A percentile compares a stretch with the other conserved stretches of the same genome.
These are phyloP conservation scores for Alternaria burnsii DNA, from an alignment of 2,329 filamentous ascomycete genomes.

Conservation along the genomic window DNA sequence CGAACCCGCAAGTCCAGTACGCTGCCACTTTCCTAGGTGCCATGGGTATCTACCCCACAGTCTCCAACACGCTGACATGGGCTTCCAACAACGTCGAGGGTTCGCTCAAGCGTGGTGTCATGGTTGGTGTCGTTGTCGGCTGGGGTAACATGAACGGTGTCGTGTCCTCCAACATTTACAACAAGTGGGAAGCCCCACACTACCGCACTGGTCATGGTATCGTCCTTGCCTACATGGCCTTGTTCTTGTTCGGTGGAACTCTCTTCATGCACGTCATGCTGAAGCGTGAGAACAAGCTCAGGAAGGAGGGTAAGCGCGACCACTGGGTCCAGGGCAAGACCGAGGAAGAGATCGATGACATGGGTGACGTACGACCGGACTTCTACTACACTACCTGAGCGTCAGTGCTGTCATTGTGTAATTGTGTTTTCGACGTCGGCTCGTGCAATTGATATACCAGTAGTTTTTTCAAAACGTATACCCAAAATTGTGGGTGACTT, in stretches of 20 bases:
- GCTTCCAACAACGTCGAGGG: conserved; percentile 88
- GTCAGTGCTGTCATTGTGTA: neutral
- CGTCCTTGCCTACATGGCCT: conserved; percentile 75
- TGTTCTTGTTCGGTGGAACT: conserved; percentile 77
- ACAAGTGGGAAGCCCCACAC: conserved; percentile 64
- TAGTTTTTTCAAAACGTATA: neutral
- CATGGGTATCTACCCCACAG: conserved; percentile 86
- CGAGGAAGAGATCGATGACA: conserved; percentile 66
- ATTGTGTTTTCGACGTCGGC: neutral
- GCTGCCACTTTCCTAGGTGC: conserved; percentile 85
- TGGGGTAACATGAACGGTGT: conserved; percentile 95
- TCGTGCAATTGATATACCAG: neutral
- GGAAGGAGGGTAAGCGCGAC: conserved; percentile 71
- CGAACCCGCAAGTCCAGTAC: conserved; percentile 75
- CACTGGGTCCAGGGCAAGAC: conserved; percentile 71
- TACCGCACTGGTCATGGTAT: conserved; percentile 79
- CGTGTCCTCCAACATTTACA: conserved; percentile 83
- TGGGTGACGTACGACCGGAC: conserved; percentile 75
- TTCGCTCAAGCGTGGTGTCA: conserved; percentile 91
- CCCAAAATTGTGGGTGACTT: neutral
- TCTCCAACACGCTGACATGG: conserved; percentile 89
- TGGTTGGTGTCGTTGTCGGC: conserved; percentile 84
- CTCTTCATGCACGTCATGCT: conserved; percentile 71
- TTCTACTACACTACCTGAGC: conserved; percentile 72
- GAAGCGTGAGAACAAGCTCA: conserved; percentile 72